Evolutionary conservation across 164 flowering plant genomes (phyloP).

Genomic region (Echeveria elegans): DNA sequence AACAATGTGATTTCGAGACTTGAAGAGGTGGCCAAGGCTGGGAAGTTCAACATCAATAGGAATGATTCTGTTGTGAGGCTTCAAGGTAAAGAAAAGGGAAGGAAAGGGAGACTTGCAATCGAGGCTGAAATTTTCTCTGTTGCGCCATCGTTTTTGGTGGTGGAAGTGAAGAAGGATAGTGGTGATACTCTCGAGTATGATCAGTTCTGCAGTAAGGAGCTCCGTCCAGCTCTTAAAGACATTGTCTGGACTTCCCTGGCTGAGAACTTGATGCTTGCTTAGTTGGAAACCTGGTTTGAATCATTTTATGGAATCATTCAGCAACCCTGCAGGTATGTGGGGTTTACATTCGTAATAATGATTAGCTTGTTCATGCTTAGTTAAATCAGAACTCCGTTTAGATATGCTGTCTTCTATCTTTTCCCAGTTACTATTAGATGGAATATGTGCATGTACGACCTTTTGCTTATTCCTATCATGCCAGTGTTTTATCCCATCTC

Average conservation of each 20-base stretch:
- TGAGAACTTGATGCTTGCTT: neutral
- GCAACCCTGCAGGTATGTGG: constrained; percentile 1
- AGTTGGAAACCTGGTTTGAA: neutral
- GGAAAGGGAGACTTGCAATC: constrained; percentile 19
- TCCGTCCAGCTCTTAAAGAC: constrained; percentile 22
- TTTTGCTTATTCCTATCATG: neutral
- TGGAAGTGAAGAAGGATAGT: constrained; percentile 19
- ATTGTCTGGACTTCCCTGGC: constrained; percentile 15
- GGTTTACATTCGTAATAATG: neutral
- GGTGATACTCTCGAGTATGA: constrained; percentile 20
- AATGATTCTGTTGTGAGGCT: constrained; percentile 31
- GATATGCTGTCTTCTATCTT: neutral
- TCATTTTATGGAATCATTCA: neutral
- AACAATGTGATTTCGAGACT: constrained; percentile 39
- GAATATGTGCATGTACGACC: neutral
- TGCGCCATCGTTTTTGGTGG: constrained; percentile 19
- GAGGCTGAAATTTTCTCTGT: constrained; percentile 17
- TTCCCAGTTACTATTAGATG: neutral
- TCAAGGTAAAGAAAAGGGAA: constrained; percentile 18
- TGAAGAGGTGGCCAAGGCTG: constrained; percentile 34
- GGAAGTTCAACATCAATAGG: constrained; percentile 32
- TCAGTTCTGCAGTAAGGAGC: constrained; percentile 20
- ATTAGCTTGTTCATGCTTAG: neutral
- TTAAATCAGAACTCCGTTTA: neutral
- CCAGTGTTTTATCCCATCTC: too few relatives aligned